A percentile compares a stretch with the other conserved stretches of the same genome.
Conservation (phyloP, 2,329 filamentous ascomycete genomes). For the Trichoderma polysporum region DNA sequence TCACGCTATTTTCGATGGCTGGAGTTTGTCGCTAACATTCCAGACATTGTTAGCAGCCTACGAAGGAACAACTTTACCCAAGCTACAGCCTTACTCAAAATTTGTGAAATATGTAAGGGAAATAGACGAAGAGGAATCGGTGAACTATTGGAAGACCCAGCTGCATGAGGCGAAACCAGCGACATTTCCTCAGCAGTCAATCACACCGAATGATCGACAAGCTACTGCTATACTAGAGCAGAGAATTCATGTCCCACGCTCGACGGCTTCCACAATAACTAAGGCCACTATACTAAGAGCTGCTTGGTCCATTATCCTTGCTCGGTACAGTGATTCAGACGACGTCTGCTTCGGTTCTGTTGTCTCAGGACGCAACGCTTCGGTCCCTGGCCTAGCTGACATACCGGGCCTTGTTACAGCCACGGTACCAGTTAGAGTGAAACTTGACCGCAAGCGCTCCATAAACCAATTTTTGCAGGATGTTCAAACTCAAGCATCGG, state of each 20-base stretch:
- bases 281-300: constrained; percentile 24
- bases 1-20: constrained; percentile 11
- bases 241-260: background rate
- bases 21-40: background rate
- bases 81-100: background rate
- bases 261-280: background rate
- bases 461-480: constrained; percentile 18
- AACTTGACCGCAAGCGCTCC: background rate
- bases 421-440: background rate
- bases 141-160: background rate
- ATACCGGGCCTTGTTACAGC: constrained; percentile 4
- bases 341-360: constrained; percentile 27
- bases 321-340: constrained; percentile 17
- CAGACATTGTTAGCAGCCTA: background rate
- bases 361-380: constrained; percentile 23
- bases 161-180: background rate
- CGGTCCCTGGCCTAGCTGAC: background rate
- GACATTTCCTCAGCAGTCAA: background rate
- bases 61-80: constrained; percentile 18
- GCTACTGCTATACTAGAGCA: background rate
- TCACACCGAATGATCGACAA: background rate
- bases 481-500: constrained; percentile 27
- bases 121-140: background rate
- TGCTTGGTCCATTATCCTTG: constrained; percentile 26
- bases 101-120: constrained; percentile 6